Evolutionary conservation across 1,284 basidiomycete genomes (phyloP), one percentile per base, ranked within the genome.

Genomic region (Moniliophthora roreri): DNA sequence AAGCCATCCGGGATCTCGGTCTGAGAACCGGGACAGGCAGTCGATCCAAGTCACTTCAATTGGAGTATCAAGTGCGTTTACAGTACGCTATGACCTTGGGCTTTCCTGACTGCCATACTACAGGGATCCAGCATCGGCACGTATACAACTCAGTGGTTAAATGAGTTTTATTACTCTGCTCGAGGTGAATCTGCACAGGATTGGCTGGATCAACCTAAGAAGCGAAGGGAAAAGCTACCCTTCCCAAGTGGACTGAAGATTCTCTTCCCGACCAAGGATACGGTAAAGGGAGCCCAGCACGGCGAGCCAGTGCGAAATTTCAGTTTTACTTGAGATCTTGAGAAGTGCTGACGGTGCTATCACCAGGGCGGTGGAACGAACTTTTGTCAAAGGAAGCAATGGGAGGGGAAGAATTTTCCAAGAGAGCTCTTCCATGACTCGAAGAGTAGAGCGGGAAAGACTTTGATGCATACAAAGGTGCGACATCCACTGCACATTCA

Each of bases 401-500:
- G 89, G 89, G 74, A 77, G 51, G 81, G 67, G 1, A 71, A 78
- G 21, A 89, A 82, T 58, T 91, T 87, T 63, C 89, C 89, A n/a
- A 65, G 73, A 53, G 71, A 80, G 42, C 70, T 81, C 38, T 91
- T 92, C 65, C 69, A 82, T 62, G 83, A 91, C 64, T 89, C 88
- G 20, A 82, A 77, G 59, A 90, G 89, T 62, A 79, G 80, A 60
- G 84, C 79, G 10, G 90, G 90, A 4, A 70, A 74, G 20, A 82
- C 87, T 15, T 69, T 92, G 50, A 91, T 92, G 89, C 89, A 92
- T 64, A 84, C 87, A 6, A 92, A 92, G 81, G 89, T 87, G 56
- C 55, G 36, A 24, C 36, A 53, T 28, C 13, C 11, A 11, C 53
- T 20, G 41, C 26, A 15, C 2, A 26, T 26, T 34, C 2, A 8